Percentiles rank a stretch among this genome's conserved stretches.
phyloP scores from a whole-genome alignment of 176 grass and related monocot genomes.

The Alloteropsis semialata region DNA sequence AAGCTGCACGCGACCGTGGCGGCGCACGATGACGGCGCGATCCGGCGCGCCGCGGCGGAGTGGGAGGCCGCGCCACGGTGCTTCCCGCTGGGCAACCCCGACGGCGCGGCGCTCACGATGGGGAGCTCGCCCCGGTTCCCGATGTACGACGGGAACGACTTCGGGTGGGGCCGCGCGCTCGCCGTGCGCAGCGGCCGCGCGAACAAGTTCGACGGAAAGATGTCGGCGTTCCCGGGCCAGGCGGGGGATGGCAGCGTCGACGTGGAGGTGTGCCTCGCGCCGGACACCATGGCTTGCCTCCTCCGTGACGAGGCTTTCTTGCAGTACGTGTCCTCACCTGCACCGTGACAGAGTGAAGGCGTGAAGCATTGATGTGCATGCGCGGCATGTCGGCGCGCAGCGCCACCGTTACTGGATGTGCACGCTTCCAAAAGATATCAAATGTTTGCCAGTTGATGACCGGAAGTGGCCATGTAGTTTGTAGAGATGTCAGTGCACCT shows the following conservation, averaged over 20 bases:
- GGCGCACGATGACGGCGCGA: slow-evolving; percentile 49
- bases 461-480: not conserved
- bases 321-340: slow-evolving; percentile 52
- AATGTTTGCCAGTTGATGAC: not conserved
- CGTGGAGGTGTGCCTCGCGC: slow-evolving; percentile 87
- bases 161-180: slow-evolving; percentile 75
- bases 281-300: slow-evolving; percentile 77
- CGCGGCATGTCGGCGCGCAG: not conserved
- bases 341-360: slow-evolving; percentile 22
- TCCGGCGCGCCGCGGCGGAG: slow-evolving; percentile 53
- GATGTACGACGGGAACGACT: slow-evolving; percentile 93
- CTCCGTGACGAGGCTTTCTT: slow-evolving; percentile 76
- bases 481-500: not conserved
- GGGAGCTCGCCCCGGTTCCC: slow-evolving; percentile 91
- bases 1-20: slow-evolving; percentile 59
- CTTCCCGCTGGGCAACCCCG: slow-evolving; percentile 91
- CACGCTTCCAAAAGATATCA: not conserved
- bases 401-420: not conserved
- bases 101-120: slow-evolving; percentile 88
- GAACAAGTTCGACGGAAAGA: slow-evolving; percentile 96
- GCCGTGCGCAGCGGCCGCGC: slow-evolving; percentile 79
- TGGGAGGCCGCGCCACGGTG: slow-evolving; percentile 84
- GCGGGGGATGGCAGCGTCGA: slow-evolving; percentile 74
- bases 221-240: slow-evolving; percentile 80
- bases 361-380: not conserved